Conservation (phyloP, 139 green algal genomes). For the Chlamydomonas urium region DNA sequence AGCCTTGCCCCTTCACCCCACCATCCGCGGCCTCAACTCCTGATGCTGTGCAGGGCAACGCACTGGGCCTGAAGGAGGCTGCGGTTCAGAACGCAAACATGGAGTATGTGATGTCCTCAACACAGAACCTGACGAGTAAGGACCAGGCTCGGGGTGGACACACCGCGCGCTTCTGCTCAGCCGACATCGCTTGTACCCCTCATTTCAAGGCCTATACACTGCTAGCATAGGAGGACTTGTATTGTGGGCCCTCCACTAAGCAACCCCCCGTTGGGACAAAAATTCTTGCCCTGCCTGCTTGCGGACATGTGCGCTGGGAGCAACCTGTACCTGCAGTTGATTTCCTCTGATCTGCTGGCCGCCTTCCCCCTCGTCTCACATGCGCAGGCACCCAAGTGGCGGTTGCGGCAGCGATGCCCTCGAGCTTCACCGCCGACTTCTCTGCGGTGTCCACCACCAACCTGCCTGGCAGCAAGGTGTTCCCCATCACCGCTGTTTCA, state of each 20-base stretch:
- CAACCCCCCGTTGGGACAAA: too few relatives aligned
- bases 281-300: too few relatives aligned
- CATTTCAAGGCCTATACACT: too few relatives aligned
- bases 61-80: background rate
- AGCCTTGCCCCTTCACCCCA: background rate
- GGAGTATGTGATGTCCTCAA: background rate
- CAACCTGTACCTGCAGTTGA: too few relatives aligned
- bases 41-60: background rate
- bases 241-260: too few relatives aligned
- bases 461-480: constrained; percentile 9
- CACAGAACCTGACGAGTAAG: background rate
- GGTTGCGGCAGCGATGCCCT: background rate
- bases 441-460: background rate
- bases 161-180: too few relatives aligned
- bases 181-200: too few relatives aligned
- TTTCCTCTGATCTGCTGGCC: too few relatives aligned
- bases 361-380: too few relatives aligned
- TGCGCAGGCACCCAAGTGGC: constrained; percentile 7
- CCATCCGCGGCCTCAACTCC: background rate
- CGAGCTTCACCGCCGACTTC: constrained; percentile 19
- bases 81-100: background rate
- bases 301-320: too few relatives aligned
- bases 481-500: background rate
- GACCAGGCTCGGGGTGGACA: background rate
- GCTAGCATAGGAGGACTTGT: too few relatives aligned